These are phyloP conservation scores for Fusarium brachygibbosum DNA, from an alignment of 2,329 filamentous ascomycete species.

Conservation along the genomic window DNA sequence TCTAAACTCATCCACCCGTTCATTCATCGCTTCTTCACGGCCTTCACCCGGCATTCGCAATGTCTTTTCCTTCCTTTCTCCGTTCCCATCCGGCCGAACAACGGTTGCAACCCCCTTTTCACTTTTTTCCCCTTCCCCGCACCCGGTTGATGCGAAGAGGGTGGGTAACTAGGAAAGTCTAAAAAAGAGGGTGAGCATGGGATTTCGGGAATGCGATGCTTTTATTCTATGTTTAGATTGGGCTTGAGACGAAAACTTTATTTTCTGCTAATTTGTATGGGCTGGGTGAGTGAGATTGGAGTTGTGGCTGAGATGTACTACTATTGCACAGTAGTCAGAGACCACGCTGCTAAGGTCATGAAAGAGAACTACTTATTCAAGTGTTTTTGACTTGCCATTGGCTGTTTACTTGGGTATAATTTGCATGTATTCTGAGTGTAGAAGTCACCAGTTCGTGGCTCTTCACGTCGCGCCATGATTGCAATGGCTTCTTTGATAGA, in stretches of 20 bases:
- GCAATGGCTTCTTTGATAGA: neutral
- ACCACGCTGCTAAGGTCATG: neutral
- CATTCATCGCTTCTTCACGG: slow-evolving; percentile 17
- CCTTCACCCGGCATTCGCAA: slow-evolving; percentile 36
- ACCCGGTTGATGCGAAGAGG: slow-evolving; percentile 3
- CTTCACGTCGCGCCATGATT: neutral
- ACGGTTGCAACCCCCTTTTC: neutral
- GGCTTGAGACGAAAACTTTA: neutral
- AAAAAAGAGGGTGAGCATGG: slow-evolving; percentile 24
- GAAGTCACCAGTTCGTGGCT: neutral
- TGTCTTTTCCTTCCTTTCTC: slow-evolving; percentile 10
- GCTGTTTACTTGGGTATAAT: too few relatives aligned
- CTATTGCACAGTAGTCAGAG: neutral
- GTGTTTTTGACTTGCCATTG: too few relatives aligned
- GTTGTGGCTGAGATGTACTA: neutral
- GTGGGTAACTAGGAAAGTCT: slow-evolving; percentile 33
- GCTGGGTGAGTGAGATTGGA: slow-evolving; percentile 2
- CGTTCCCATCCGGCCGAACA: slow-evolving; percentile 32
- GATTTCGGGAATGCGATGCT: slow-evolving; percentile 26
- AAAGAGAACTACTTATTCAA: neutral
- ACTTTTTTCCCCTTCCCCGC: slow-evolving; percentile 16
- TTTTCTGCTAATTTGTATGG: slow-evolving; percentile 5
- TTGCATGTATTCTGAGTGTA: neutral
- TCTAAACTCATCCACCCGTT: neutral
- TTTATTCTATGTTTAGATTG: slow-evolving; percentile 26